These are phyloP conservation scores for Gloeostereum incarnatum DNA, from an alignment of 768 basidiomycete genomes.

Conservation along the genomic window DNA sequence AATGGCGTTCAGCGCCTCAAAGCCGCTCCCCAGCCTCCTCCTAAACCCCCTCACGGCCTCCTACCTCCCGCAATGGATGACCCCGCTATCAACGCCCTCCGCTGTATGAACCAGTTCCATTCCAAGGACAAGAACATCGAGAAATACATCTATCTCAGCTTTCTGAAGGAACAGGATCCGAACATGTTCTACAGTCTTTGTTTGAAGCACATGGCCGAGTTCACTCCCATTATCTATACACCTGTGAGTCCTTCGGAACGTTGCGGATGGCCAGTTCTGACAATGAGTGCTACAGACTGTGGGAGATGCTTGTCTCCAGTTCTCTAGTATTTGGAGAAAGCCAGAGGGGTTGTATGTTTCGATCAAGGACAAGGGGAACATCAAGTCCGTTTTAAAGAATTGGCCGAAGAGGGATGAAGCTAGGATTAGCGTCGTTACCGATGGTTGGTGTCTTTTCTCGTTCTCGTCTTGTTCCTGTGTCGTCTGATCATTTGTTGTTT, in stretches of 20 bases:
- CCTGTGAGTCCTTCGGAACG: too few species aligned
- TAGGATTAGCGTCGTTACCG: slow-evolving; percentile 87
- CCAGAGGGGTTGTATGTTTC: slow-evolving; percentile 78
- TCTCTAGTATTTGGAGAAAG: slow-evolving; percentile 66
- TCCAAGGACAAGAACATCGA: slow-evolving; percentile 70
- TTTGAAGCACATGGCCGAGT: slow-evolving; percentile 58
- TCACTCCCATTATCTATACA: slow-evolving; percentile 82
- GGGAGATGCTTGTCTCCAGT: slow-evolving; percentile 84
- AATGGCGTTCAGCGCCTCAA: slow-evolving; percentile 68
- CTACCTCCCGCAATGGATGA: slow-evolving; percentile 50
- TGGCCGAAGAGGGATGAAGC: slow-evolving; percentile 70
- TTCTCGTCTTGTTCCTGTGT: too few species aligned
- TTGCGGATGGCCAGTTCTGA: too few species aligned
- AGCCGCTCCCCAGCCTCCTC: slow-evolving; percentile 39
- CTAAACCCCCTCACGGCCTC: slow-evolving; percentile 41
- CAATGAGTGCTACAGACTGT: too few species aligned
- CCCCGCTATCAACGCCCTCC: slow-evolving; percentile 40
- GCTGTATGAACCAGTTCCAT: slow-evolving; percentile 62
- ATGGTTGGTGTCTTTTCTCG: slow-evolving; percentile 39
- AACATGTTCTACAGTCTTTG: slow-evolving; percentile 74
- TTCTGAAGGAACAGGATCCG: slow-evolving; percentile 64
- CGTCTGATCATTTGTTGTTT: too few species aligned
- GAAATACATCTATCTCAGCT: slow-evolving; percentile 79
- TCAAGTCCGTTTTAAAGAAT: slow-evolving; percentile 56
- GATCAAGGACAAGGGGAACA: slow-evolving; percentile 76